Conservation (phyloP, 164 flowering plant species). For the Stephania japonica region DNA sequence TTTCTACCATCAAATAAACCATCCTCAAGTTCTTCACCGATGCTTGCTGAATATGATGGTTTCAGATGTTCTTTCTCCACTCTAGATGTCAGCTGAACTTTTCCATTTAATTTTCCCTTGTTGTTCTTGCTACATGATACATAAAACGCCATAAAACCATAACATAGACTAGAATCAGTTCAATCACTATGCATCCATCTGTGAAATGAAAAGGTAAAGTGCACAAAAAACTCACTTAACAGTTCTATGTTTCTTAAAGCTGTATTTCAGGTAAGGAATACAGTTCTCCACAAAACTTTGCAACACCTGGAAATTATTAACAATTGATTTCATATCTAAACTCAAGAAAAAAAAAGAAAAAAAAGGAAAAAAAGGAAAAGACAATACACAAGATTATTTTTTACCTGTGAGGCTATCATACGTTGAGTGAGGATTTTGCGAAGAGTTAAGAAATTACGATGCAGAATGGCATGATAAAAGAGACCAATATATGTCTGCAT, state of each 20-base stretch:
- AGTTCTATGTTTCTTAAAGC: slow-evolving; percentile 63
- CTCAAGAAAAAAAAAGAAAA: too few relatives aligned
- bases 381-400: not conserved
- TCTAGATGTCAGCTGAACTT: slow-evolving; percentile 49
- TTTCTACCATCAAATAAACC: slow-evolving; percentile 93
- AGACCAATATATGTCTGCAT: slow-evolving; percentile 92
- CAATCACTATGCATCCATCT: not conserved
- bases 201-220: too few relatives aligned
- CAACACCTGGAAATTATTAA: slow-evolving; percentile 46
- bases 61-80: slow-evolving; percentile 91
- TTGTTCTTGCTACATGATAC: slow-evolving; percentile 53
- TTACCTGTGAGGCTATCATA: slow-evolving; percentile 72
- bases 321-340: too few relatives aligned
- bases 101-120: slow-evolving; percentile 37
- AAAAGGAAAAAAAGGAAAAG: not conserved
- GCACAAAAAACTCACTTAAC: slow-evolving; percentile 44
- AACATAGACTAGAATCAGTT: not conserved
- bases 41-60: slow-evolving; percentile 78
- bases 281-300: slow-evolving; percentile 74
- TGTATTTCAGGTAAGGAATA: slow-evolving; percentile 80
- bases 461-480: slow-evolving; percentile 80
- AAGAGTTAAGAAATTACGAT: slow-evolving; percentile 72
- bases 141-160: slow-evolving; percentile 1
- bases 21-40: slow-evolving; percentile 84
- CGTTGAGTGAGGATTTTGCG: slow-evolving; percentile 83